A percentile compares a stretch with the other conserved stretches of the same genome.
phyloP scores from a whole-genome alignment of 129 eudicot genomes.

The Centaurea solstitialis region DNA sequence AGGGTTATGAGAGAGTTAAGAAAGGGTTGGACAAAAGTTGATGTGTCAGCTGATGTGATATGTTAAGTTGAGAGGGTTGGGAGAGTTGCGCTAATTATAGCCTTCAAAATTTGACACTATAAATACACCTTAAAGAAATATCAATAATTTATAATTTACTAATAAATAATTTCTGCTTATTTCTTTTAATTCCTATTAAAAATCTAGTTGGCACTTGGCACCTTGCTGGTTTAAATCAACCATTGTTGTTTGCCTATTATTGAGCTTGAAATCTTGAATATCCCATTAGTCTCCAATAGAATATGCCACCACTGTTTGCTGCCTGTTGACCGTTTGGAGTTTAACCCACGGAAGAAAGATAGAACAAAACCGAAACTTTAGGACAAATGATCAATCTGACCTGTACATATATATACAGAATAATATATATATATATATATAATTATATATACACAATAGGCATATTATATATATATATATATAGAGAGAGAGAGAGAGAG shows the following conservation, averaged over 20 bases:
- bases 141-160: no score
- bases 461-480: background rate
- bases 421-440: background rate
- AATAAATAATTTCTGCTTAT: no score
- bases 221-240: background rate
- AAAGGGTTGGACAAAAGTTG: no score
- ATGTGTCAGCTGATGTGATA: no score
- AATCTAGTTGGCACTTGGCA: background rate
- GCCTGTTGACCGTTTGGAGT: constrained; percentile 31
- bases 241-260: constrained; percentile 7
- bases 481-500: background rate
- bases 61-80: no score
- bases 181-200: background rate
- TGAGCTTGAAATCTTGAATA: constrained; percentile 17
- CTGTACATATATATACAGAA: background rate
- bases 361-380: constrained; percentile 18
- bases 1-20: no score
- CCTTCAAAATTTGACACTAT: no score
- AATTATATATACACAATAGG: background rate
- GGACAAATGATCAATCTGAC: constrained; percentile 12
- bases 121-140: no score
- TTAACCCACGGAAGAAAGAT: constrained; percentile 19
- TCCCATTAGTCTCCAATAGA: constrained; percentile 30
- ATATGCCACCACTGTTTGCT: constrained; percentile 29
- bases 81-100: no score